Base-by-base conservation (phyloP, 1,284 basidiomycete genomes). In the Singerocomus rubriflavus region DNA sequence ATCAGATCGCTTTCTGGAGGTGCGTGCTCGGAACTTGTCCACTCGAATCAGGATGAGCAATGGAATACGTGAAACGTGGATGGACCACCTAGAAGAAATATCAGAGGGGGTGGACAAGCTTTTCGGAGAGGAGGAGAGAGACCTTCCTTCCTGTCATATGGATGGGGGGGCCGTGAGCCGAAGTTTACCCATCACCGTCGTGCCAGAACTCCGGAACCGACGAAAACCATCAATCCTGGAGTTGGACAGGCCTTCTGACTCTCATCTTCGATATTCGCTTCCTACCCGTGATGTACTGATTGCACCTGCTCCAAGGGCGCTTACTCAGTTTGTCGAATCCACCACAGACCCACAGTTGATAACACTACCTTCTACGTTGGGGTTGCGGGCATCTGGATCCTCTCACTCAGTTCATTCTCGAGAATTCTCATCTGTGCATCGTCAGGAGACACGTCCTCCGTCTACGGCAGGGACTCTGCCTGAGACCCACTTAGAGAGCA, bases 251-350 rank as follows among this genome's bases (percentile, higher is more conserved):
- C 54, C 69, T 11, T 57, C 67, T 9, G 56, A 51, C 35, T 54
- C 61, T 29, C 74, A 76, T 31, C 69, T 86, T n/a, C 73, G 73
- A 48, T 74, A 80, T 34, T 76, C 80, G 0, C 70, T 68, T 37
- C 76, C 77, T 45, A 71, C 73, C 37, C 77, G 84, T 34, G 73
- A 73, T 29, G 67, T 76, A 36, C 75, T 87, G 36, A 67, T 88
- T 48, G 71, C 85, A 0, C 82, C 79, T 27, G 75, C 87, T n/a
- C 85, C 87, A 9, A 75, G 84, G 36, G 85, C 86, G 4, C 61
- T 90, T 29, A 89, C 86, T 3, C 83, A 88, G 67, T 86, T 82
- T 57, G 74, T 87, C 37, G 82, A 78, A 52, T 78, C 80, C 25
- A 73, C 75, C 7, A 69, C 75, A 25, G 76, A 80, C 54, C 67